phyloP scores from a whole-genome alignment of 176 grass and related monocot genomes.

The Tuctoria greenei region DNA sequence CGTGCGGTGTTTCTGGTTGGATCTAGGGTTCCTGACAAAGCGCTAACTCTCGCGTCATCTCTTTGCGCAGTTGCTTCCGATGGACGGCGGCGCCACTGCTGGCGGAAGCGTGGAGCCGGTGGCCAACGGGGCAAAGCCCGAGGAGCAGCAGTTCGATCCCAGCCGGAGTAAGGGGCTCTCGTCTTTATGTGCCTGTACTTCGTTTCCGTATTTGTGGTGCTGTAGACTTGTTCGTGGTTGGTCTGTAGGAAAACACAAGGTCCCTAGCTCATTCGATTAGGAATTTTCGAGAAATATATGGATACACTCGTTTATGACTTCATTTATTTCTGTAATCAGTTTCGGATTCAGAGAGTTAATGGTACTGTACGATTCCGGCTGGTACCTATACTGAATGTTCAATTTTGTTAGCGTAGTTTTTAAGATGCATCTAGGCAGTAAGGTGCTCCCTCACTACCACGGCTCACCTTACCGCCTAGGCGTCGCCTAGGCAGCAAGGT shows the following conservation, averaged over 20 bases:
- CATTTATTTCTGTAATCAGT: background rate
- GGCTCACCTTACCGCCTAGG: too few species aligned
- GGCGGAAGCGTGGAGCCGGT: slow-evolving; percentile 2
- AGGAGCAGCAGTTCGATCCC: slow-evolving; percentile 61
- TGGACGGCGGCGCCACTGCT: slow-evolving; percentile 13
- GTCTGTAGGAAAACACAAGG: background rate
- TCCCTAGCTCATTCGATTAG: background rate
- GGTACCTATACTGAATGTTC: background rate
- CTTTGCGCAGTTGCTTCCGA: background rate
- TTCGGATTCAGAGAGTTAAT: background rate
- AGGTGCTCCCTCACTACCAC: too few species aligned
- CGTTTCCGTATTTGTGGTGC: background rate
- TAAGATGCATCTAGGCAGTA: too few species aligned
- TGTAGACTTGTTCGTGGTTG: background rate
- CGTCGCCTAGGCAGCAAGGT: too few species aligned
- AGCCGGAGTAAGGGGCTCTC: slow-evolving; percentile 58
- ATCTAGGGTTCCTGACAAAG: slow-evolving; percentile 10
- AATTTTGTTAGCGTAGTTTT: background rate
- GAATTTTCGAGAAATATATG: background rate
- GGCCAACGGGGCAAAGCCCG: slow-evolving; percentile 31
- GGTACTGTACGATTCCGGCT: background rate
- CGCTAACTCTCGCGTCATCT: background rate
- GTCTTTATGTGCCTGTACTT: background rate
- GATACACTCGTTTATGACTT: background rate
- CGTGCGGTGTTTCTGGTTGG: background rate